phyloP scores from a whole-genome alignment of 1,284 basidiomycete species.

The Neotropicomus parvogracilis region DNA sequence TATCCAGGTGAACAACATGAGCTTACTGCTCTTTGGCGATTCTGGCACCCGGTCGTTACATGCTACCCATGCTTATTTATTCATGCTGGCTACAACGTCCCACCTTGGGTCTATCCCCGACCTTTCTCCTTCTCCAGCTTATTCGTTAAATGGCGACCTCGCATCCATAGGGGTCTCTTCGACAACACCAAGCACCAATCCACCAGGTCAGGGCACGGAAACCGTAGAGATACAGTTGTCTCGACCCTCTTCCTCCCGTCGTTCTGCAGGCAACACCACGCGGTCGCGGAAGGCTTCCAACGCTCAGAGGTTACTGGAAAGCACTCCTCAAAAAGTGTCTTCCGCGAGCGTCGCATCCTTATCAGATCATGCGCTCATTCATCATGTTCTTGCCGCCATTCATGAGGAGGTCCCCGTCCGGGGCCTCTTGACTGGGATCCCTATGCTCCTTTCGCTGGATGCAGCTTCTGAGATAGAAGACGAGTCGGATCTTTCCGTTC shows the following conservation, averaged over 20 bases:
- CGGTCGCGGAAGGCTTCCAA: constrained; percentile 55
- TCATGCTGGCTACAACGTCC: constrained; percentile 70
- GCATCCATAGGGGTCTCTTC: constrained; percentile 38
- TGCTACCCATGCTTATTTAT: constrained; percentile 74
- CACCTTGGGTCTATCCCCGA: constrained; percentile 48
- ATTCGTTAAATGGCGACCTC: constrained; percentile 34
- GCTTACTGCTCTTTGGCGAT: constrained; percentile 59
- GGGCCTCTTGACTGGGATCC: constrained; percentile 73
- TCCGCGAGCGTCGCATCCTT: constrained; percentile 52
- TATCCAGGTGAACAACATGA: constrained; percentile 45
- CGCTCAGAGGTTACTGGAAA: constrained; percentile 49
- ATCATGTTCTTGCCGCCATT: constrained; percentile 66
- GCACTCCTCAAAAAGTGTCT: constrained; percentile 42
- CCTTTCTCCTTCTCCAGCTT: constrained; percentile 41
- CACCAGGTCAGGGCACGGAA: constrained; percentile 17
- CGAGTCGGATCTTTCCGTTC: constrained; percentile 37
- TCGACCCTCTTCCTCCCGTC: constrained; percentile 41
- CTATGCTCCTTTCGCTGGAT: constrained; percentile 83
- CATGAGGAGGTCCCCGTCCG: constrained; percentile 71
- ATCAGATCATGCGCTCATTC: constrained; percentile 75
- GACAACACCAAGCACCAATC: constrained; percentile 36
- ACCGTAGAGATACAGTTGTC: constrained; percentile 26
- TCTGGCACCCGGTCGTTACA: constrained; percentile 67
- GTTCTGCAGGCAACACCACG: constrained; percentile 44
- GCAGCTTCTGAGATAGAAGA: constrained; percentile 46